Evolutionary conservation across 1,284 basidiomycete species (phyloP).

Genomic region (Irpex sp.): DNA sequence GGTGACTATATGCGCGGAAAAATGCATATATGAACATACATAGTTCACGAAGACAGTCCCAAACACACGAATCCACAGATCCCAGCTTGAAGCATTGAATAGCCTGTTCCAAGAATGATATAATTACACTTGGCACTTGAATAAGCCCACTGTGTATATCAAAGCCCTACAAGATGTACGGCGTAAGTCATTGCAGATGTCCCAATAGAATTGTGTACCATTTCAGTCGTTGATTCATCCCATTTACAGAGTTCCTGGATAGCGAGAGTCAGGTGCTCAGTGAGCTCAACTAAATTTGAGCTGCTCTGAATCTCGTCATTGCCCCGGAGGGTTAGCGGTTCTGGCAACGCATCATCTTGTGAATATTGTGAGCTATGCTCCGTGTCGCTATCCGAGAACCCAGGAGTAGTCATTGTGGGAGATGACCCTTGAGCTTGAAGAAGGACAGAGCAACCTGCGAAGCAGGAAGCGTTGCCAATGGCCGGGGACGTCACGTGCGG

Average conservation of each 20-base stretch:
- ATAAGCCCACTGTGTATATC: conserved; percentile 31
- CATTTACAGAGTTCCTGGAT: not conserved
- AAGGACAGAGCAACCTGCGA: too few relatives aligned
- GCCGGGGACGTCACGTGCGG: too few relatives aligned
- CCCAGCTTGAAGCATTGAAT: conserved; percentile 5
- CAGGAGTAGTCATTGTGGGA: not conserved
- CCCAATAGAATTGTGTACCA: not conserved
- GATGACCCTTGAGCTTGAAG: too few relatives aligned
- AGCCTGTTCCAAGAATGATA: conserved; percentile 31
- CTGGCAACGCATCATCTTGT: not conserved
- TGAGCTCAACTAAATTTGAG: not conserved
- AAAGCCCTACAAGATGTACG: conserved; percentile 28
- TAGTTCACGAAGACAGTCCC: not conserved
- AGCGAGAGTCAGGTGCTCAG: not conserved
- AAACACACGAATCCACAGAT: not conserved
- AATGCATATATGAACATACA: not conserved
- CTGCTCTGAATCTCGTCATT: not conserved
- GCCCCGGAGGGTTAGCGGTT: not conserved
- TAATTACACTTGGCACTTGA: conserved; percentile 32
- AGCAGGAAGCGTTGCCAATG: too few relatives aligned
- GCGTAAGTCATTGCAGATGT: not conserved
- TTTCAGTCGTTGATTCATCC: not conserved
- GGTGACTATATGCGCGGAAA: conserved; percentile 1
- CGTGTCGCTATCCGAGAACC: not conserved
- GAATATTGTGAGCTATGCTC: not conserved